Base-by-base conservation (phyloP, 2,329 filamentous ascomycete genomes). In the Colletotrichum eremochloae region DNA sequence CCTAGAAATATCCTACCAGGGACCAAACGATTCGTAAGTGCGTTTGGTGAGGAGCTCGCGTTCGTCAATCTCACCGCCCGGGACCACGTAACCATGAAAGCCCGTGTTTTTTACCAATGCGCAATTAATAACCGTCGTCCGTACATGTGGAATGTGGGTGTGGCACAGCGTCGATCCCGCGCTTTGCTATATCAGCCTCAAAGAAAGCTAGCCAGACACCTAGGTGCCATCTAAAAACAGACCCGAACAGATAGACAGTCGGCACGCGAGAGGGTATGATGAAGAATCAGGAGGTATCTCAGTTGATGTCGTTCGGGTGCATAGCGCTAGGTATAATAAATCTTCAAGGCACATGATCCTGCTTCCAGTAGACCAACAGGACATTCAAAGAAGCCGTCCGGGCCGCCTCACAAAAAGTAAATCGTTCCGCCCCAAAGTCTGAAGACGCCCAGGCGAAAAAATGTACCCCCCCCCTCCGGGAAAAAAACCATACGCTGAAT, bases 261-360 rank as follows among this genome's bases (percentile, higher is more conserved):
- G 8, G 38, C 3, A 29, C 5, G 1, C 14, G n/a, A 53, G 8
- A 42, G 12, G 20, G 3, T 24, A 31, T 29, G 11, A 18, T 63
- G n/a, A 68, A 61, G 70, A 33, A 50, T 40, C 58, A 63, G 68
- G 44, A 75, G 73, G 71, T 72, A 74, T 75, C 73, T 75, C 67
- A 61, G 64, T 74, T 62, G 68, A 71, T 68, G 44, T 74, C 71
- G 62, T 72, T 62, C 61, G 61, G 62, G 53, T 50, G 65, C 64
- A 55, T 67, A 53, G 61, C 48, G 67, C 57, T 74, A 74, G 64
- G 56, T 67, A 57, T 63, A 62, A 52, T 12, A 56, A 71, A 67
- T 31, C 58, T 58, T 31, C 56, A 48, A 70, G 55, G 31, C 31
- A 68, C 61, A 33, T 56, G 15, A 33, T 12, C 61, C 33, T 44